These are phyloP conservation scores for Alternaria sp. DNA, from an alignment of 2,329 filamentous ascomycete genomes.

Conservation along the genomic window DNA sequence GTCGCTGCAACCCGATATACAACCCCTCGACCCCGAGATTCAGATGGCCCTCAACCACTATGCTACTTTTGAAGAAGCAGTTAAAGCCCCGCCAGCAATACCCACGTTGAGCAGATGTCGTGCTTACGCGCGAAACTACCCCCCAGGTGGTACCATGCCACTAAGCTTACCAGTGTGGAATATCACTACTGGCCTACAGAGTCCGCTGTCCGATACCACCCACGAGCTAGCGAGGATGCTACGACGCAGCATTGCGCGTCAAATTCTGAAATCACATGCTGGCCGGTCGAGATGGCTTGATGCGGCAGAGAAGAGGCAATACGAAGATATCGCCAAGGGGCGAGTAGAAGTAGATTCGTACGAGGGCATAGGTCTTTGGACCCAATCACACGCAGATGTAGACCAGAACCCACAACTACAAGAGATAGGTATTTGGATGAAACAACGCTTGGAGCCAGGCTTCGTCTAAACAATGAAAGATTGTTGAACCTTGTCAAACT, in stretches of 20 bases:
- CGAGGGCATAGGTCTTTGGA: constrained; percentile 41
- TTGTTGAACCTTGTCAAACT: neutral
- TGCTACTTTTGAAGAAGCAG: constrained; percentile 27
- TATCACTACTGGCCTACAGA: constrained; percentile 51
- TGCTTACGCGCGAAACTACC: constrained; percentile 53
- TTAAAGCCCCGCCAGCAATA: constrained; percentile 18
- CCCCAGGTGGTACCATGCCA: constrained; percentile 48
- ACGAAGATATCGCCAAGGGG: constrained; percentile 36
- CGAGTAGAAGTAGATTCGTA: constrained; percentile 27
- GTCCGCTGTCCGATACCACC: constrained; percentile 52
- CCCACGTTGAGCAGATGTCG: constrained; percentile 42
- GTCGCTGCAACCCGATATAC: constrained; percentile 35
- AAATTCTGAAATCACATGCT: constrained; percentile 35
- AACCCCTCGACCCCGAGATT: constrained; percentile 40
- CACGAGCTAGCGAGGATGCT: constrained; percentile 53
- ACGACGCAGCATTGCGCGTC: constrained; percentile 51
- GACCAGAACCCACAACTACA: constrained; percentile 25
- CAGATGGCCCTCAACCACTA: constrained; percentile 43
- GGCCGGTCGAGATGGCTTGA: constrained; percentile 38
- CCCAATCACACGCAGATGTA: constrained; percentile 15
- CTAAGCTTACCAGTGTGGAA: constrained; percentile 54
- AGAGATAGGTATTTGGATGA: constrained; percentile 41
- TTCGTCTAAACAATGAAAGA: neutral
- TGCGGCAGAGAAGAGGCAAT: constrained; percentile 37
- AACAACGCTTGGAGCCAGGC: constrained; percentile 23